These are phyloP conservation scores for Penicillium alfredii DNA, from an alignment of 495 filamentous ascomycete species.

Conservation along the genomic window DNA sequence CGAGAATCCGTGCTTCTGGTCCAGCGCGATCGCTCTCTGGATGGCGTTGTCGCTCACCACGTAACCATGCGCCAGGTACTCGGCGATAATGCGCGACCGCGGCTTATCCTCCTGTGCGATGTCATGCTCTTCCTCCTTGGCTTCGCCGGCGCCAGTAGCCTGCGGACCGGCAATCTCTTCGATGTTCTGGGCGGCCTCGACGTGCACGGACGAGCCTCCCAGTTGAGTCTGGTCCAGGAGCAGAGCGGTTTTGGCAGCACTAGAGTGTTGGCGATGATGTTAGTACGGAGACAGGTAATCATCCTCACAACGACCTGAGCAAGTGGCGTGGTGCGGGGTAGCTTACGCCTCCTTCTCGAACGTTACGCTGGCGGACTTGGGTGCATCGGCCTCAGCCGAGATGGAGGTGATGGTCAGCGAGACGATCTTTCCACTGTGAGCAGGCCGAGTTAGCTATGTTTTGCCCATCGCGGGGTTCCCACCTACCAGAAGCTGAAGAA, in stretches of 20 bases:
- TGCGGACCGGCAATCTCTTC: conserved; percentile 55
- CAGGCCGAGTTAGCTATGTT: conserved; percentile 19
- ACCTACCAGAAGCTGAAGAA: conserved; percentile 98
- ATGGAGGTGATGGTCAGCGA: conserved; percentile 67
- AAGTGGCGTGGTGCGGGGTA: conserved; percentile 29
- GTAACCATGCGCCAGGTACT: conserved; percentile 95
- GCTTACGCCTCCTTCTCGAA: conserved; percentile 87
- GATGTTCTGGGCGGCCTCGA: conserved; percentile 60
- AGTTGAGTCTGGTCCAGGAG: conserved; percentile 95
- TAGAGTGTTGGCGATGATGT: conserved; percentile 16
- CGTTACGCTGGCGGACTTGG: conserved; percentile 79
- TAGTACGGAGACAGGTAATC: too few species aligned
- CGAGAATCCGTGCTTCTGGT: conserved; percentile 84
- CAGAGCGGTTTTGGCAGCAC: conserved; percentile 88
- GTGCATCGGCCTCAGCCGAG: conserved; percentile 49
- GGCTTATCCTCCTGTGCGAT: conserved; percentile 94
- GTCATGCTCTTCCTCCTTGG: conserved; percentile 53
- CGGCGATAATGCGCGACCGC: conserved; percentile 82
- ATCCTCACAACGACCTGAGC: too few species aligned
- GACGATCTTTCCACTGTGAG: conserved; percentile 81
- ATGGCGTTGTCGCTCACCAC: conserved; percentile 77
- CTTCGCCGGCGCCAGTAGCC: conserved; percentile 38
- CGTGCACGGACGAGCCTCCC: conserved; percentile 71
- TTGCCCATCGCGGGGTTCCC: not conserved
- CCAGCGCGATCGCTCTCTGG: conserved; percentile 77